phyloP scores from a whole-genome alignment of 805 yeast species.

The Grigorovia humatica region DNA sequence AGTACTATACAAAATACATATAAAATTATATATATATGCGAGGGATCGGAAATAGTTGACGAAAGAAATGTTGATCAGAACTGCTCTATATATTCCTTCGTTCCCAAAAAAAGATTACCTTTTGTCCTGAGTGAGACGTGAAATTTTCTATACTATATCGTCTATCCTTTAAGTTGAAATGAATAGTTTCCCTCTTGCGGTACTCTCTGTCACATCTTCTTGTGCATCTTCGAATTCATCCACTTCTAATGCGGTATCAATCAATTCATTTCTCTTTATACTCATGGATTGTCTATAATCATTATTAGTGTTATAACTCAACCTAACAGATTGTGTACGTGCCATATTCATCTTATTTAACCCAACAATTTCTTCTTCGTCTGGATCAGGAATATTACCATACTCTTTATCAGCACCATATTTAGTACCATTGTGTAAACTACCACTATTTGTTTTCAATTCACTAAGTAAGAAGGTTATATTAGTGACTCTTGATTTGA shows the following conservation, averaged over 20 bases:
- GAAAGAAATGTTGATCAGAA: too few species aligned
- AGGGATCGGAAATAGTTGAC: too few species aligned
- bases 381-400: constrained; percentile 24
- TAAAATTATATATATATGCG: too few species aligned
- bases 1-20: too few species aligned
- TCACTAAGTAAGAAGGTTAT: constrained; percentile 28
- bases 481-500: constrained; percentile 28
- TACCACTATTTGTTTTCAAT: constrained; percentile 15
- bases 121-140: too few species aligned
- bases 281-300: constrained; percentile 10
- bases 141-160: too few species aligned
- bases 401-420: not conserved
- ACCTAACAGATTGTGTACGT: constrained; percentile 18
- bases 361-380: constrained; percentile 27
- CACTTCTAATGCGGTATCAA: constrained; percentile 2
- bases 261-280: not conserved
- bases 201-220: constrained; percentile 16
- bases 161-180: constrained; percentile 3
- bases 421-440: constrained; percentile 7
- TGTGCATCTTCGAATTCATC: constrained; percentile 22
- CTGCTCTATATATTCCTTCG: too few species aligned
- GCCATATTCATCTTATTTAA: constrained; percentile 25
- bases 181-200: constrained; percentile 25
- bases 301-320: constrained; percentile 6
- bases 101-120: too few species aligned